Conservation (phyloP, 1,284 basidiomycete species). For the Cutaneotrichosporon dermatis region DNA sequence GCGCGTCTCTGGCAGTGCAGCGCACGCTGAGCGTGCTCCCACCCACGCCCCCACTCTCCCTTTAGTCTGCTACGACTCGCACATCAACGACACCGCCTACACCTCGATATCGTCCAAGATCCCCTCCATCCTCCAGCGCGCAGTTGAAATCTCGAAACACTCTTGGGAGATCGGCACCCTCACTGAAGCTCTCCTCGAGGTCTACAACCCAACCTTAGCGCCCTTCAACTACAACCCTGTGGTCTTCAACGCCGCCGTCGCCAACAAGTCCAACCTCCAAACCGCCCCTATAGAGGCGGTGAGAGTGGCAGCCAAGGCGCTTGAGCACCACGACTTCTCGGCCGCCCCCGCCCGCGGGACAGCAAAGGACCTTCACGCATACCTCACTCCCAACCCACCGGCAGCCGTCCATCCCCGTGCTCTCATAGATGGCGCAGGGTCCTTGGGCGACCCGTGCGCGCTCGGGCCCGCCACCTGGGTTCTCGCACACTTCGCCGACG, state of each 20-base stretch:
- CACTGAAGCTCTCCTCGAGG: conserved; percentile 28
- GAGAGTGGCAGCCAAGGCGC: conserved; percentile 7
- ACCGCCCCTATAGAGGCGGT: conserved; percentile 10
- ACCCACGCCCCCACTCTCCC: conserved; percentile 1
- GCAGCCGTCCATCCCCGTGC: conserved; percentile 7
- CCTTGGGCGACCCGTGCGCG: conserved; percentile 31
- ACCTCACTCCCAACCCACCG: conserved; percentile 11
- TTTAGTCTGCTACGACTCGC: conserved; percentile 6
- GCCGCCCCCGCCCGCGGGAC: conserved; percentile 5
- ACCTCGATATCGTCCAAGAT: conserved; percentile 13
- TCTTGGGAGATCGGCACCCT: conserved; percentile 37
- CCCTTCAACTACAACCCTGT: conserved; percentile 23
- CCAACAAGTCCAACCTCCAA: background rate
- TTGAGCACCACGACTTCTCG: conserved; percentile 22
- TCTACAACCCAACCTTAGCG: conserved; percentile 25
- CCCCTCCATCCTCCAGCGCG: conserved; percentile 22
- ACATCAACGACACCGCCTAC: conserved; percentile 18
- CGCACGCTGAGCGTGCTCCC: background rate
- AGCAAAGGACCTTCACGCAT: conserved; percentile 4
- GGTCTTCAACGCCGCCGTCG: background rate
- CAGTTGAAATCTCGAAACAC: conserved; percentile 21
- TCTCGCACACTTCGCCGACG: conserved; percentile 23
- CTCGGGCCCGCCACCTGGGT: conserved; percentile 30
- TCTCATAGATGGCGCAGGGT: conserved; percentile 28
- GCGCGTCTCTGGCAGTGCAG: background rate